Percentiles rank a stretch among this genome's conserved stretches.
Evolutionary conservation across 2,329 filamentous ascomycete species (phyloP).

Genomic region (Penicillium freii): DNA sequence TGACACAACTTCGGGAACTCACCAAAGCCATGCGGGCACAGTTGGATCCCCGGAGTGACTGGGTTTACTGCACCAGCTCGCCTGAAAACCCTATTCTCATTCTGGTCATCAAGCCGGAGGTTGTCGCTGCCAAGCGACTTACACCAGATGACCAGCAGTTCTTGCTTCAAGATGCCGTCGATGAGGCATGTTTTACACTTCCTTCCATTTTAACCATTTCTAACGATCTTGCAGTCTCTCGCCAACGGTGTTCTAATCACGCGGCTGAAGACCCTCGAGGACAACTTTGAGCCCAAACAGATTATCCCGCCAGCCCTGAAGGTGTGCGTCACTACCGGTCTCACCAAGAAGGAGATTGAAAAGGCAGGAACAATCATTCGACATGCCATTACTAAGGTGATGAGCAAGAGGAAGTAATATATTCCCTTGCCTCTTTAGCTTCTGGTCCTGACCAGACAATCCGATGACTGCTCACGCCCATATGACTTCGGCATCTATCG

Average conservation of each 20-base stretch:
- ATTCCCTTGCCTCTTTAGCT: constrained; percentile 9
- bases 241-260: constrained; percentile 88
- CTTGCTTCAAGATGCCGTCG: constrained; percentile 85
- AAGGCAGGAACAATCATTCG: constrained; percentile 85
- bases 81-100: constrained; percentile 85
- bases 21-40: constrained; percentile 81
- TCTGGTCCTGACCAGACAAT: constrained; percentile 10
- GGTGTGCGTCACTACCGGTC: constrained; percentile 80
- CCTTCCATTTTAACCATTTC: neutral
- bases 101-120: constrained; percentile 77
- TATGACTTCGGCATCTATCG: constrained; percentile 18
- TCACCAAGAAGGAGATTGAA: constrained; percentile 93
- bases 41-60: constrained; percentile 89
- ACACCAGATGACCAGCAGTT: constrained; percentile 75
- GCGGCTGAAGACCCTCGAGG: constrained; percentile 74
- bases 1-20: constrained; percentile 77
- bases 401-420: constrained; percentile 57
- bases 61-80: constrained; percentile 78
- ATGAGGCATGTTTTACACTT: constrained; percentile 68
- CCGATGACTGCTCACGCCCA: constrained; percentile 26
- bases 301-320: constrained; percentile 77
- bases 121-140: constrained; percentile 68
- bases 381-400: constrained; percentile 90
- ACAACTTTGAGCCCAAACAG: constrained; percentile 65
- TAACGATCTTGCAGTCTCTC: constrained; percentile 58